These are phyloP conservation scores for Colletotrichum tabaci DNA, from an alignment of 2,329 filamentous ascomycete species.

Conservation along the genomic window DNA sequence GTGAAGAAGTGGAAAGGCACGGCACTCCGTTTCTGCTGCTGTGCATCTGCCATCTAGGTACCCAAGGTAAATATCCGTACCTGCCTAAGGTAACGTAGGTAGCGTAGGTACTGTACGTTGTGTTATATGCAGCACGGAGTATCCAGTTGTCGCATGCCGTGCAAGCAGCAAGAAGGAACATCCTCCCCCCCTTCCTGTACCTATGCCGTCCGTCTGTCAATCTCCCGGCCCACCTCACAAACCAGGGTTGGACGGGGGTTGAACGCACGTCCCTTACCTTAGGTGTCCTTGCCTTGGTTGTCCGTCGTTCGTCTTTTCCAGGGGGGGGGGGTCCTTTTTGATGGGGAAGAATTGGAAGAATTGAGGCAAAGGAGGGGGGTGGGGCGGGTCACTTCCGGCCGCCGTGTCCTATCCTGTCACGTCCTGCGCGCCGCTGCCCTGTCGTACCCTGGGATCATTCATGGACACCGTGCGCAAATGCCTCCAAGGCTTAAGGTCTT, in stretches of 20 bases:
- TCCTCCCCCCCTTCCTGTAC: neutral
- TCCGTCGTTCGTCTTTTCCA: constrained; percentile 8
- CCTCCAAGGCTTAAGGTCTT: neutral
- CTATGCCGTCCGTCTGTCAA: constrained; percentile 29
- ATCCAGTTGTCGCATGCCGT: neutral
- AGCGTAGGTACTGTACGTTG: too few species aligned
- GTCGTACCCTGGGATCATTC: constrained; percentile 6
- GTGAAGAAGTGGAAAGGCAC: neutral
- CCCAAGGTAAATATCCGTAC: neutral
- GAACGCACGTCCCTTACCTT: constrained; percentile 37
- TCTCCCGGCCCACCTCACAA: constrained; percentile 34
- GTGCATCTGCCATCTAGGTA: neutral
- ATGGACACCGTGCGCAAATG: neutral
- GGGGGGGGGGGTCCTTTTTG: neutral
- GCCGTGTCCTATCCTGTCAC: constrained; percentile 26
- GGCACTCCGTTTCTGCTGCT: too few species aligned
- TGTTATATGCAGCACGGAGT: too few species aligned
- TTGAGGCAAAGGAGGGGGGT: constrained; percentile 1
- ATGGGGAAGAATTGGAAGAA: neutral
- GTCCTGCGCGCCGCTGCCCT: constrained; percentile 3
- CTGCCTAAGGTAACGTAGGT: too few species aligned
- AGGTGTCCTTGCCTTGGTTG: constrained; percentile 11
- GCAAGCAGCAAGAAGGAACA: neutral
- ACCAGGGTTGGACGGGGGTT: constrained; percentile 21
- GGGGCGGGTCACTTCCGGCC: constrained; percentile 36